These are phyloP conservation scores for Taphrina populina DNA, from an alignment of 1,139 yeast genomes.

Conservation along the genomic window DNA sequence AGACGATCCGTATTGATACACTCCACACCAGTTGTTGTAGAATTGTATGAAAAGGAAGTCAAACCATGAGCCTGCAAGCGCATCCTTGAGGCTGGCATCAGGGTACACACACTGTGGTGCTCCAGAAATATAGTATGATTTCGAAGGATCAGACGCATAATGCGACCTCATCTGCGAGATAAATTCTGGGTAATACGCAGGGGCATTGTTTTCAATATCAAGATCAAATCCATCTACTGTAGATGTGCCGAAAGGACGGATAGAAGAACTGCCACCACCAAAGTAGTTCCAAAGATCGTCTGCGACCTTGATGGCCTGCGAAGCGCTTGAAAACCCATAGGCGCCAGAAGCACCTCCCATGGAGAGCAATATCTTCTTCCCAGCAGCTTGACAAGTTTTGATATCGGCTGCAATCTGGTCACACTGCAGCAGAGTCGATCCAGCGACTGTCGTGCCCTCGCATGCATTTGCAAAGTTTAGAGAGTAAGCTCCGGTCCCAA, in stretches of 20 bases:
- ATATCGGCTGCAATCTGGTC: conserved; percentile 57
- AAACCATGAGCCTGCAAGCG: conserved; percentile 59
- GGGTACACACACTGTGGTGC: conserved; percentile 97
- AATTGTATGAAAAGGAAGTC: conserved; percentile 91
- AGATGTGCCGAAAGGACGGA: conserved; percentile 77
- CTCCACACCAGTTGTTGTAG: conserved; percentile 80
- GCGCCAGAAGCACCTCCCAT: conserved; percentile 84
- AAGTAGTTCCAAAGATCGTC: conserved; percentile 76
- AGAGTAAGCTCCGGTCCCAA: conserved; percentile 49
- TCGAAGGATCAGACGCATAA: conserved; percentile 50
- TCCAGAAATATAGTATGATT: conserved; percentile 73
- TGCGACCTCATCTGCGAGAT: conserved; percentile 56
- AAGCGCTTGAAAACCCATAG: conserved; percentile 68
- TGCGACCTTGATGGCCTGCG: conserved; percentile 69
- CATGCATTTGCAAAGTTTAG: conserved; percentile 69
- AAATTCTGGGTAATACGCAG: conserved; percentile 57
- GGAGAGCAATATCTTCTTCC: conserved; percentile 75
- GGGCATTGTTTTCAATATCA: conserved; percentile 61
- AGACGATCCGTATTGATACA: conserved; percentile 38
- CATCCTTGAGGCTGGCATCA: conserved; percentile 75
- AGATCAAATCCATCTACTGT: conserved; percentile 70
- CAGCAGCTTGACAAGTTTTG: conserved; percentile 72
- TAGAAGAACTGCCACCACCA: conserved; percentile 64
- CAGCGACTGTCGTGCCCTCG: conserved; percentile 42
- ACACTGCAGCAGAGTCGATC: conserved; percentile 45